Evolutionary conservation across 306 rosid genomes (phyloP), one percentile per base, ranked within the genome.

Genomic region (Malus sylvestris): DNA sequence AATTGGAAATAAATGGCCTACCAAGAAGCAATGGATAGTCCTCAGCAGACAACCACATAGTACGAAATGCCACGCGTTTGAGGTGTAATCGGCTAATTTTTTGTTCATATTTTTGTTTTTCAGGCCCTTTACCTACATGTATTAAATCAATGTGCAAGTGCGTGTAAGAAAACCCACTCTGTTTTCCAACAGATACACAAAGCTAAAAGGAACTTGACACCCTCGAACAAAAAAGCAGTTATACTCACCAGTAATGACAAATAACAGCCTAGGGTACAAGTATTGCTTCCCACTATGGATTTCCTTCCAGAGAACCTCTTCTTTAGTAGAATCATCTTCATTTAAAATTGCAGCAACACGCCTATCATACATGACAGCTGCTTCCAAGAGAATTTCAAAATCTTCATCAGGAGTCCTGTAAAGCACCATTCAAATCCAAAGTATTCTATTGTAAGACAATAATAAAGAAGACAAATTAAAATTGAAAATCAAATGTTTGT

Each of bases 301-400:
- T 75, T 89, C 96, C 76, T 89, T 86, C 97, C 93, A 92, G 16
- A 92, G 49, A 74, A 76, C 79, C 78, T 87, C 88, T 78, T 94
- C 98, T 70, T 93, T 85, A 52, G 81, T 71, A 49, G 97, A 92
- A 86, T 95, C 92, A 62, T 90, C 97, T 87, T 95, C 97, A 74
- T 86, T 80, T 70, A 95, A 82, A 67, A 95, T 86, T 38, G 99
- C 93, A 63, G 97, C 94, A 83, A 92, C 99, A 79, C 97, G 97
- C 84, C 97, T 90, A 49, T 95, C 98, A 81, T 92, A 95, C 99
- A 95, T 92, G 71, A 95, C 82, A 76, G 99, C 99, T 79, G 99
- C 97, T 91, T 92, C 99, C 82, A 92, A 82, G 80, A 92, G 97
- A 82, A 95, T 88, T 76, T 87, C 81, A 79, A 95, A 95, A 88